Percentiles rank a stretch among this genome's conserved stretches.
These are phyloP conservation scores for Trichosporon ovoides DNA, from an alignment of 1,284 basidiomycete genomes.

Conservation along the genomic window DNA sequence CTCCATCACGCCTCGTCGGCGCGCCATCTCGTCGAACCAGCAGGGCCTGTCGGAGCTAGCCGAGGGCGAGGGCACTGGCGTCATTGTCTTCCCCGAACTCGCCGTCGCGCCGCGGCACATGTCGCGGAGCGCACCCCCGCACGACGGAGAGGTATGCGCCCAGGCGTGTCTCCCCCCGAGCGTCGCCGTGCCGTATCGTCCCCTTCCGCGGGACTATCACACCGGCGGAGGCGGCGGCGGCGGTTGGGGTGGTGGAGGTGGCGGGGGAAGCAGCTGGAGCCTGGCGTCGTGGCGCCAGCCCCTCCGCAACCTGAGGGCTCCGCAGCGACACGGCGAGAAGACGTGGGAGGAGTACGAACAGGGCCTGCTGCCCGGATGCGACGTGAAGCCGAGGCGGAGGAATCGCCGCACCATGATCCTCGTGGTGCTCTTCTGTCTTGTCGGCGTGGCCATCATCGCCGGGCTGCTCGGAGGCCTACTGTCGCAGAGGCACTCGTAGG, in stretches of 20 bases:
- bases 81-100: constrained; percentile 27
- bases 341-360: constrained; percentile 2
- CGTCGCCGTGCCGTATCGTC: constrained; percentile 17
- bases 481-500: constrained; percentile 3
- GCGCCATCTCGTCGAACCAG: constrained; percentile 10
- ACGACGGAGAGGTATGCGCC: constrained; percentile 19
- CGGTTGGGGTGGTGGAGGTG: not conserved
- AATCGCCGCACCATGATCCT: constrained; percentile 9
- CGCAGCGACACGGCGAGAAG: not conserved
- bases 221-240: not conserved
- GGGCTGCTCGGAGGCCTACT: constrained; percentile 31
- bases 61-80: constrained; percentile 11
- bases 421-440: constrained; percentile 12
- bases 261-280: not conserved
- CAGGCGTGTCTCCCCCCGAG: constrained; percentile 18
- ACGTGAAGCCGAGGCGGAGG: not conserved
- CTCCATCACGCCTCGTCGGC: constrained; percentile 12
- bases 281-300: not conserved
- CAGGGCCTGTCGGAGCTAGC: not conserved
- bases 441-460: constrained; percentile 23
- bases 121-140: constrained; percentile 1
- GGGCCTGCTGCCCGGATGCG: not conserved
- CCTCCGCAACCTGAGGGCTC: constrained; percentile 7
- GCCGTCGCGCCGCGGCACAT: constrained; percentile 5
- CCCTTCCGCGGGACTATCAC: constrained; percentile 8